Conservation (phyloP, 169 alveolate genomes). For the Eimeria praecox region DNA sequence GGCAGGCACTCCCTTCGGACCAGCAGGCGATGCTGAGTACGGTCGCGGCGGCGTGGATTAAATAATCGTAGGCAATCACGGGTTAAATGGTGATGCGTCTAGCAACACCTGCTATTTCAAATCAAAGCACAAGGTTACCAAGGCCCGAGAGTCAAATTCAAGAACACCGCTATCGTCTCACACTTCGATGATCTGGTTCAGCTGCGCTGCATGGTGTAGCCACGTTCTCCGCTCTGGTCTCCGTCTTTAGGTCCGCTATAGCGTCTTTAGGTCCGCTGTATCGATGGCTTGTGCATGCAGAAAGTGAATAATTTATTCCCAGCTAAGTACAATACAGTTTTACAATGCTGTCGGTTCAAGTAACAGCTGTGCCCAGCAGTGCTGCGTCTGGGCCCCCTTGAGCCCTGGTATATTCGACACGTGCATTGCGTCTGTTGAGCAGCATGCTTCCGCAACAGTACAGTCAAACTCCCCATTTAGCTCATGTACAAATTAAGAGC, state of each 20-base stretch:
- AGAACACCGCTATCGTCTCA: not conserved
- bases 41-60: not conserved
- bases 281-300: not conserved
- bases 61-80: not conserved
- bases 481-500: not conserved
- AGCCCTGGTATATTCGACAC: conserved; percentile 34
- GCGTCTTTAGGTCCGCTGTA: not conserved
- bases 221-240: not conserved
- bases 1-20: conserved; percentile 12
- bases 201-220: conserved; percentile 20
- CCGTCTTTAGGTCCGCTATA: not conserved
- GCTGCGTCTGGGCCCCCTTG: conserved; percentile 62
- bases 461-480: not conserved
- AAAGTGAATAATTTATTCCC: not conserved
- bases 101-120: not conserved
- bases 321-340: not conserved
- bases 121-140: not conserved
- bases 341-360: not conserved
- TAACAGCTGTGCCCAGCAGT: conserved; percentile 13
- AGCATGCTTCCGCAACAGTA: not conserved
- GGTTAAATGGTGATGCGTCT: not conserved
- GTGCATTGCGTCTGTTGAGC: conserved; percentile 24
- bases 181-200: conserved; percentile 25
- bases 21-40: not conserved
- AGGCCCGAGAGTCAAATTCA: not conserved